Conservation (phyloP, 2,329 filamentous ascomycete species). For the Blastomyces gilchristii region DNA sequence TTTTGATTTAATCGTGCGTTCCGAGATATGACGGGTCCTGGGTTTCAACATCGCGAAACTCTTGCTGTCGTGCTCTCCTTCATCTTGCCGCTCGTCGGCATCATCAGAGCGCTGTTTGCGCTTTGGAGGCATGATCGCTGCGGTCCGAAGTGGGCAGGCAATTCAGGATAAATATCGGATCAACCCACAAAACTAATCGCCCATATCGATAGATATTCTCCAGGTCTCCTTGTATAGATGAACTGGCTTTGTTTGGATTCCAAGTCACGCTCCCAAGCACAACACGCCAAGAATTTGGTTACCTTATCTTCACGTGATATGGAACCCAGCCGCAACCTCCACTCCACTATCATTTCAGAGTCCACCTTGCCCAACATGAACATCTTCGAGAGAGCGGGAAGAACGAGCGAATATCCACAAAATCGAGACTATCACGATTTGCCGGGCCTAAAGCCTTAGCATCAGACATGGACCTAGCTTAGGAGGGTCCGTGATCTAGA, state of each 20-base stretch:
- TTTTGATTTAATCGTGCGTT: conserved; percentile 37
- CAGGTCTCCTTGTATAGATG: background rate
- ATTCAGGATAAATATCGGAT: background rate
- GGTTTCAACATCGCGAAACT: conserved; percentile 33
- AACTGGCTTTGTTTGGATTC: background rate
- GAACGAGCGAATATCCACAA: background rate
- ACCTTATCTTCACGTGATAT: conserved; percentile 3
- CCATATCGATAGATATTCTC: background rate
- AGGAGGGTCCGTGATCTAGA: background rate
- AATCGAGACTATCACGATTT: background rate
- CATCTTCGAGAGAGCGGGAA: background rate
- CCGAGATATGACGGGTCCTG: conserved; percentile 32
- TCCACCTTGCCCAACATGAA: background rate
- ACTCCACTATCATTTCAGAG: background rate
- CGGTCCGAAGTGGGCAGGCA: background rate
- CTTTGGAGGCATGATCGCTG: conserved; percentile 18
- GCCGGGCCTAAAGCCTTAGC: background rate
- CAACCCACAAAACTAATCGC: background rate
- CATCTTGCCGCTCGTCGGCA: conserved; percentile 13
- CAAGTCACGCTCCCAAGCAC: background rate
- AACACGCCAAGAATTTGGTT: background rate
- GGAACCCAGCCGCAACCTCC: too few relatives aligned
- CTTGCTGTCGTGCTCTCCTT: conserved; percentile 18
- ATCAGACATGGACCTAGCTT: background rate
- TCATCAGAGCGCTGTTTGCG: conserved; percentile 7